Evolutionary conservation across 805 yeast genomes (phyloP).

Genomic region (Cyberlindnera americana): DNA sequence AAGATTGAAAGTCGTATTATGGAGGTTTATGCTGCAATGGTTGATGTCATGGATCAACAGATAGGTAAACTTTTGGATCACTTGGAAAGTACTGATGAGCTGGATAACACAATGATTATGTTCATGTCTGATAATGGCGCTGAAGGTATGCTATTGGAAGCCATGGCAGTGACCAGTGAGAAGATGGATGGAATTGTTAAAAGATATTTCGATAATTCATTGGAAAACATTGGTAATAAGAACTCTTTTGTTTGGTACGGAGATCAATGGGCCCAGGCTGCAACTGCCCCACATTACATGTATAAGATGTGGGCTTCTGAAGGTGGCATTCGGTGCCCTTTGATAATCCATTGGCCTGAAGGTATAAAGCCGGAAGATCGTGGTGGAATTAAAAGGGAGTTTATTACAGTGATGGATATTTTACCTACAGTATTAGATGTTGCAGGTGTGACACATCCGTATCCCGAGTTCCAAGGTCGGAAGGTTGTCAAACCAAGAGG

Average conservation of each 20-base stretch:
- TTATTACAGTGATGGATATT: constrained; percentile 58
- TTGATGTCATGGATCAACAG: constrained; percentile 48
- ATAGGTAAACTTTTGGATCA: constrained; percentile 46
- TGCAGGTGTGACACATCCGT: constrained; percentile 45
- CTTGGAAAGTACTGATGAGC: constrained; percentile 39
- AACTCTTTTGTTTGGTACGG: constrained; percentile 50
- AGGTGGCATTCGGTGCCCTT: constrained; percentile 58
- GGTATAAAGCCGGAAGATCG: constrained; percentile 17
- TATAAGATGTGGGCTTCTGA: constrained; percentile 57
- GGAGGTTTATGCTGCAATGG: constrained; percentile 66
- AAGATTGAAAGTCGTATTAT: constrained; percentile 40
- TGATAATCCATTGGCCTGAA: constrained; percentile 44
- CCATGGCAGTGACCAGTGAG: constrained; percentile 39
- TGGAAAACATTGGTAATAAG: constrained; percentile 45
- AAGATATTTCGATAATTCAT: constrained; percentile 39
- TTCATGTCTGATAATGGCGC: constrained; percentile 68
- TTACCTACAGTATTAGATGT: constrained; percentile 52
- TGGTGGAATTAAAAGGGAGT: constrained; percentile 36
- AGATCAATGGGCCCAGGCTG: constrained; percentile 61
- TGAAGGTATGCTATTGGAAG: constrained; percentile 57
- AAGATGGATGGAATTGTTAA: constrained; percentile 21
- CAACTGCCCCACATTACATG: constrained; percentile 53
- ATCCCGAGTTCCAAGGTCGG: constrained; percentile 38
- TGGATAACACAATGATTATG: constrained; percentile 52
- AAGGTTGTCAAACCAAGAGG: constrained; percentile 44